Evolutionary conservation across 495 filamentous ascomycete species (phyloP).

Genomic region (Tuber melanosporum): DNA sequence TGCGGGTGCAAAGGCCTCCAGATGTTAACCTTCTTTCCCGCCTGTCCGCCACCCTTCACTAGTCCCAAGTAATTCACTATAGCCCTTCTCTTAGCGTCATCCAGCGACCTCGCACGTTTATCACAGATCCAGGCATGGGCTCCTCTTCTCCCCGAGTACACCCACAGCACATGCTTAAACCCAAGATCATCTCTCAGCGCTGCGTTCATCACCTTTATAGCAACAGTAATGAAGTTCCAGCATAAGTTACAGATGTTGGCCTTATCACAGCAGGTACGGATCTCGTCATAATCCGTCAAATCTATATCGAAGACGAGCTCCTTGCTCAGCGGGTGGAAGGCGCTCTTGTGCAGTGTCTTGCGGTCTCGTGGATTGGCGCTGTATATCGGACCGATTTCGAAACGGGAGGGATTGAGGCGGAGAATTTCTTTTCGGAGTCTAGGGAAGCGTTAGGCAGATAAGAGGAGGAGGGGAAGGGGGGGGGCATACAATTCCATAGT

Average conservation of each 20-base stretch:
- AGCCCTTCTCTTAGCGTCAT: conserved; percentile 74
- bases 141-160: conserved; percentile 93
- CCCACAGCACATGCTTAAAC: conserved; percentile 94
- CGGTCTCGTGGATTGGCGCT: conserved; percentile 87
- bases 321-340: conserved; percentile 72
- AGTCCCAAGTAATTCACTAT: conserved; percentile 84
- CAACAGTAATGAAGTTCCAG: conserved; percentile 96
- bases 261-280: conserved; percentile 88
- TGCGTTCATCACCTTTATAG: conserved; percentile 83
- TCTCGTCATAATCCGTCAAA: conserved; percentile 95
- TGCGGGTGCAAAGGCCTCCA: conserved; percentile 86
- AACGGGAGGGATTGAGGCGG: conserved; percentile 77
- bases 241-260: conserved; percentile 91
- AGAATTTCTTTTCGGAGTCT: conserved; percentile 89
- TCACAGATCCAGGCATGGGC: conserved; percentile 99
- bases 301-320: conserved; percentile 99
- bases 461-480: not conserved
- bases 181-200: conserved; percentile 89
- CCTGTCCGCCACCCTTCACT: conserved; percentile 71
- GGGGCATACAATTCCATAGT: conserved; percentile 70
- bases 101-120: conserved; percentile 69
- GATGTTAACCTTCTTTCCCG: conserved; percentile 80
- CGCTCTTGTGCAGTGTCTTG: conserved; percentile 71
- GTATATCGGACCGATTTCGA: conserved; percentile 96
- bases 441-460: conserved; percentile 1